Conservation (phyloP, 1,284 basidiomycete genomes). For the Phellopilus nigrolimitatus region DNA sequence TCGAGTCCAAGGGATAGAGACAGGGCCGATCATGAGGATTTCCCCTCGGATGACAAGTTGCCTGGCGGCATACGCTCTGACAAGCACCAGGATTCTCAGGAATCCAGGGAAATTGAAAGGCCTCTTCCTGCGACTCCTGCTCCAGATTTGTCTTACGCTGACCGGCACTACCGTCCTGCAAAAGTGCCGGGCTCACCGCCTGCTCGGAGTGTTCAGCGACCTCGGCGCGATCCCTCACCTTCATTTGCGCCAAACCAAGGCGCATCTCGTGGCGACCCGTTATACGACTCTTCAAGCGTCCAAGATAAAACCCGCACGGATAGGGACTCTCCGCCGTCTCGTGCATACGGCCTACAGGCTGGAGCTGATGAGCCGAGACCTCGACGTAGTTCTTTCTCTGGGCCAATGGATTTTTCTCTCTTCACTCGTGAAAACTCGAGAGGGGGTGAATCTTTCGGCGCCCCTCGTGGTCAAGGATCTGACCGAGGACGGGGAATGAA, state of each 20-base stretch:
- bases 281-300: neutral
- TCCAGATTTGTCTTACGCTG: constrained; percentile 6
- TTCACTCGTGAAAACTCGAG: neutral
- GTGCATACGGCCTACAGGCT: neutral
- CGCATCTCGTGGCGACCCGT: neutral
- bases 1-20: constrained; percentile 1
- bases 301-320: neutral
- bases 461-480: neutral
- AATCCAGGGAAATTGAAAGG: neutral
- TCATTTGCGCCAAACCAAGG: neutral
- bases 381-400: constrained; percentile 5
- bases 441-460: neutral
- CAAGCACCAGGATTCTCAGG: neutral
- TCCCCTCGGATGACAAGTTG: constrained; percentile 2
- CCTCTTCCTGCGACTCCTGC: constrained; percentile 1
- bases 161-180: constrained; percentile 18
- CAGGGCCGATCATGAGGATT: neutral
- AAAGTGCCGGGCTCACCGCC: neutral
- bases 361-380: neutral
- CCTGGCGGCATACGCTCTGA: constrained; percentile 5
- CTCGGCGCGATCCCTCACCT: constrained; percentile 6
- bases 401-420: neutral
- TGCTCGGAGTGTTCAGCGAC: neutral
- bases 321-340: neutral
- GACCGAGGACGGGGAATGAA: constrained; percentile 9